Evolutionary conservation across 371 early-diverging fungal genomes (phyloP).

Genomic region (Saksenaea oblongispora): DNA sequence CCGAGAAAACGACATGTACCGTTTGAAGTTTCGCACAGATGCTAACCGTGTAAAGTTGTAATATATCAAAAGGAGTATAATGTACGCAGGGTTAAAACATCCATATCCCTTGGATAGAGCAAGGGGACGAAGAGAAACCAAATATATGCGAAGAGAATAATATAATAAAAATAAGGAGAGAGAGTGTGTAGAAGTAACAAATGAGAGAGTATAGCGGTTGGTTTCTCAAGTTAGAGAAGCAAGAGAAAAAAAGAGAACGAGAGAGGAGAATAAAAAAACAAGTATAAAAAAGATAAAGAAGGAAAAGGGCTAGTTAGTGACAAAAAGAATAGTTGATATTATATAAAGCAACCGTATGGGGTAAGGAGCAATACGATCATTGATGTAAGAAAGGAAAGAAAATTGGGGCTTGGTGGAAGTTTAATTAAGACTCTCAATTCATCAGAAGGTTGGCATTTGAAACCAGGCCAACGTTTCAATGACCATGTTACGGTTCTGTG

Average conservation of each 20-base stretch:
- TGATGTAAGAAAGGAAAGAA: not conserved
- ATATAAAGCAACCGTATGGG: too few species aligned
- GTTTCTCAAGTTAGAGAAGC: not conserved
- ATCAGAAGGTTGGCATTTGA: not conserved
- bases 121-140: not conserved
- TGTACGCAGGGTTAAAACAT: slow-evolving; percentile 8
- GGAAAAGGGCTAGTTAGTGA: too few species aligned
- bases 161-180: not conserved
- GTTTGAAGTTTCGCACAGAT: not conserved
- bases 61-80: slow-evolving; percentile 7
- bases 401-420: not conserved
- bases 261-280: not conserved
- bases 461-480: not conserved
- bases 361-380: too few species aligned
- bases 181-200: not conserved
- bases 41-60: not conserved
- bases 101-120: not conserved
- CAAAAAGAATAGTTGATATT: too few species aligned
- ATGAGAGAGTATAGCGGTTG: not conserved
- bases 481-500: slow-evolving; percentile 1
- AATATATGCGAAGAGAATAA: not conserved
- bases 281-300: not conserved
- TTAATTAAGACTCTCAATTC: not conserved
- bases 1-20: not conserved
- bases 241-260: slow-evolving; percentile 1